These are phyloP conservation scores for Talaromyces amestolkiae DNA, from an alignment of 2,329 filamentous ascomycete genomes.

Conservation along the genomic window DNA sequence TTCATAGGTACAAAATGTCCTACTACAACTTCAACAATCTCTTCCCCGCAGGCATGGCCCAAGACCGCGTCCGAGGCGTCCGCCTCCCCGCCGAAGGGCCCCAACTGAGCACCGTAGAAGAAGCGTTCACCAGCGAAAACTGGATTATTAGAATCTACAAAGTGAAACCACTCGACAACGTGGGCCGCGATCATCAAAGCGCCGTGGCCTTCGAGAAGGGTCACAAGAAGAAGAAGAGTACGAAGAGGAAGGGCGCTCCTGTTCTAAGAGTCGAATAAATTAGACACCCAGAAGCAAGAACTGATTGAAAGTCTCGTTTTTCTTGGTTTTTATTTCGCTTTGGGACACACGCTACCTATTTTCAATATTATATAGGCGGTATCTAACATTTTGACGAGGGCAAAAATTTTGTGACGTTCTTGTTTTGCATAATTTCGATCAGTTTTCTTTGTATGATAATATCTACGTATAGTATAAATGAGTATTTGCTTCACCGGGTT, in stretches of 20 bases:
- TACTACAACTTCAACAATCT: conserved; percentile 96
- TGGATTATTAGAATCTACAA: conserved; percentile 99
- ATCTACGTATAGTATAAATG: conserved; percentile 11
- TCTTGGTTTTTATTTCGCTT: not conserved
- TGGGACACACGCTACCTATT: not conserved
- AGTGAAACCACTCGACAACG: conserved; percentile 97
- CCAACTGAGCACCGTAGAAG: conserved; percentile 82
- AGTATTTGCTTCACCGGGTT: not conserved
- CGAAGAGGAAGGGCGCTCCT: conserved; percentile 44
- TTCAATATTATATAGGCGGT: not conserved
- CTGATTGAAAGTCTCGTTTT: not conserved
- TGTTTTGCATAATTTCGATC: not conserved
- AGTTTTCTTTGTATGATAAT: conserved; percentile 19
- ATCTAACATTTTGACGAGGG: not conserved
- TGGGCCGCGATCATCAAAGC: conserved; percentile 79
- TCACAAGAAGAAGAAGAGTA: conserved; percentile 52
- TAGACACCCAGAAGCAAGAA: not conserved
- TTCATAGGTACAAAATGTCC: conserved; percentile 97
- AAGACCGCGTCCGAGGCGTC: conserved; percentile 81
- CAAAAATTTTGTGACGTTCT: not conserved
- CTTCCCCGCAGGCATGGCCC: conserved; percentile 86
- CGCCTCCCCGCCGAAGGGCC: conserved; percentile 81
- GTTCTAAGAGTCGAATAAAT: conserved; percentile 45
- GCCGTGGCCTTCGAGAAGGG: conserved; percentile 55
- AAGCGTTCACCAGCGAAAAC: conserved; percentile 98